Base-by-base conservation (phyloP, 1,284 basidiomycete species). In the Retiboletus flavoniger region DNA sequence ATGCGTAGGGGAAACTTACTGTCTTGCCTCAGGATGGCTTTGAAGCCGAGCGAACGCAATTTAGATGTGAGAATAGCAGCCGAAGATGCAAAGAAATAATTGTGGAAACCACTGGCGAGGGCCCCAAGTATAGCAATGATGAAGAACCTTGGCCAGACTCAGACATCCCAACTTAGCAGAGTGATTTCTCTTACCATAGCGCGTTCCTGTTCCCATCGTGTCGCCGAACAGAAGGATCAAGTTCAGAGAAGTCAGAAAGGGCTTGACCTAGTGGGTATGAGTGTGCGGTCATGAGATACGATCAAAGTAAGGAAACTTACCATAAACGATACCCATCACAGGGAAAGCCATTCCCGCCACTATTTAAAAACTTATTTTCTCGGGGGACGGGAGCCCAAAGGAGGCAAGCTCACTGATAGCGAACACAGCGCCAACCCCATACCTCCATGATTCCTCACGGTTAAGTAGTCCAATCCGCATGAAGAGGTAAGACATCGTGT, bases 301-400 rank as follows among this genome's bases (percentile, higher is more conserved):
- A n/a, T 26, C 6, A 7, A 2, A 4, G 7, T 0, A 39, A 40
- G 11, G 16, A 39, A 10, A 57, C 71, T 63, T 59, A 68, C 88
- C 83, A 68, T 88, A 96, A 4, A 95, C 79, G 57, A 97, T 83
- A 63, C 91, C 87, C 63, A 95, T 92, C 2, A 82, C 80, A 1
- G 96, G 96, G 68, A 95, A 95, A 17, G 94, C 87, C 70, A 88
- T 82, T 53, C 95, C 95, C 44, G 81, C 80, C 49, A 80, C 74
- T 74, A 11, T 49, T 39, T 41, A 43, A 46, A 7, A 19, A 4
- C 14, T 51, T 10, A 19, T 46, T 53, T 66, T 63, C 42, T 61
- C 59, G 28, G 47, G 5, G 64, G 26, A 60, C 1, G 13, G 13
- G 36, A 4, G 7, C 48, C 8, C 39, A 32, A 51, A 35, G 3